Evolutionary conservation across 495 filamentous ascomycete species (phyloP).

Genomic region (Terfezia claveryi): DNA sequence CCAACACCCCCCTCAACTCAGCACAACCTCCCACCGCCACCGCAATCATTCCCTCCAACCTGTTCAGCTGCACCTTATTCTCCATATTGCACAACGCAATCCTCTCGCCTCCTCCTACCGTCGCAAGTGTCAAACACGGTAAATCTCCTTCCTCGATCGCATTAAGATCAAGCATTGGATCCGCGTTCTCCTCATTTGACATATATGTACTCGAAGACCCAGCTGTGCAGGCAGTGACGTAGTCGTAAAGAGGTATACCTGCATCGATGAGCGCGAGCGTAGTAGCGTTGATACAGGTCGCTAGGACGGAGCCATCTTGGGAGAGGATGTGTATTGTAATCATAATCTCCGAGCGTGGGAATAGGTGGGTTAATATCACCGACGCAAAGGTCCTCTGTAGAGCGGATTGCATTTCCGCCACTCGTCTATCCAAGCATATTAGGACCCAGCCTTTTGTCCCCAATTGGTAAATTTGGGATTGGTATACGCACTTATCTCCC

Average conservation of each 20-base stretch:
- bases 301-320: conserved; percentile 75
- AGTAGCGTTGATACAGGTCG: conserved; percentile 72
- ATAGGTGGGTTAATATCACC: conserved; percentile 62
- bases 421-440: conserved; percentile 32
- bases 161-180: conserved; percentile 79
- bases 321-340: conserved; percentile 72
- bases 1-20: conserved; percentile 57
- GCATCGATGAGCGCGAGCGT: conserved; percentile 87
- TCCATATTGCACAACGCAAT: conserved; percentile 68
- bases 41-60: conserved; percentile 75
- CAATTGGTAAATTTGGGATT: not conserved
- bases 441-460: not conserved
- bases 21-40: conserved; percentile 82
- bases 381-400: conserved; percentile 50
- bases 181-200: conserved; percentile 43
- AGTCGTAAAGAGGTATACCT: conserved; percentile 81
- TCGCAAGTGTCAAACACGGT: conserved; percentile 69
- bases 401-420: conserved; percentile 54
- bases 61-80: conserved; percentile 49
- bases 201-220: conserved; percentile 49
- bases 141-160: conserved; percentile 71
- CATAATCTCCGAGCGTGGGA: conserved; percentile 66
- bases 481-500: conserved; percentile 46
- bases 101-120: conserved; percentile 48
- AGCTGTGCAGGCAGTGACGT: conserved; percentile 68